Evolutionary conservation across 306 rosid species (phyloP), one percentile per base, ranked within the genome.

Genomic region (Ammopiptanthus mongolicus): DNA sequence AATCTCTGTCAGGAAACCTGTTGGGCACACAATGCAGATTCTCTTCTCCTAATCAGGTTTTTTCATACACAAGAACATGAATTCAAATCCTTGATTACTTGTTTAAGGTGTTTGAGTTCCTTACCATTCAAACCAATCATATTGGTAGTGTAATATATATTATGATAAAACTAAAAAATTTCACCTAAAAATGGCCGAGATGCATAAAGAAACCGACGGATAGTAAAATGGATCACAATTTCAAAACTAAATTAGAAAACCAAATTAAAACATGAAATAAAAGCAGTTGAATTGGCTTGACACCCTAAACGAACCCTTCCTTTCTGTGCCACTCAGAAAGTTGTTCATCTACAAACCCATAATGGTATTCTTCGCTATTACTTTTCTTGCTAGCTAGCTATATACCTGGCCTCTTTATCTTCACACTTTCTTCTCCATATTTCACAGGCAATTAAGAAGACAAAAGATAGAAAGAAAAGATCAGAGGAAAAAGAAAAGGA

Each of bases 251-350:
- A 67, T 28, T 17, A 57, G 42, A 57, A 69, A 65, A 50, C 65
- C 37, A 76, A 59, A 19, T n/a, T n/a, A n/a, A n/a, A n/a, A n/a
- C n/a, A n/a, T n/a, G n/a, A n/a, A n/a, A 23, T 66, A 50, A 59
- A 84, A 69, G 86, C 84, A 75, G 85, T 79, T 85, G 85, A 81
- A 47, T 82, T 85, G 87, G 88, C 85, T 86, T 88, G 74, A 90
- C 91, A 87, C 93, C 92, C 9, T 69, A 90, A 90, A 86, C 88
- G 74, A 78, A 57, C 83, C 79, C 83, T 84, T 36, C 77, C 34
- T 64, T 80, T 80, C 90, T 85, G 91, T 80, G 77, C 51, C 80
- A 75, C 83, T 69, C 8, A 60, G 95, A 94, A 94, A 94, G 98
- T 87, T 78, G 19, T 58, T 84, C 33, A 82, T 23, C 83, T 62